Evolutionary conservation across 2,329 filamentous ascomycete genomes (phyloP), one percentile per base, ranked within the genome.

Genomic region (Clarireedia paspali): DNA sequence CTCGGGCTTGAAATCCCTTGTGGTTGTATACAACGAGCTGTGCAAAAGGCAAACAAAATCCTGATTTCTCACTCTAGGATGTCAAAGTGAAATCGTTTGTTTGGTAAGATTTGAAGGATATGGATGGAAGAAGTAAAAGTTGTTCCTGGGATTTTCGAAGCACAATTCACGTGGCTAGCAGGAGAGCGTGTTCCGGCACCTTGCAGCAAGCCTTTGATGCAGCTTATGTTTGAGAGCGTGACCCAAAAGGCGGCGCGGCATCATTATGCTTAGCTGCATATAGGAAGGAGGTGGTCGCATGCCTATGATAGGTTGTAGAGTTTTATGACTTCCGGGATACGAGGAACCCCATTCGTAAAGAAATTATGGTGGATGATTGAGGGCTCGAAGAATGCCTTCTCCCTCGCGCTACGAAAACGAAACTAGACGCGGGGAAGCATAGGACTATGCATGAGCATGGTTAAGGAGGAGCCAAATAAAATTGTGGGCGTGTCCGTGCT

Each of bases 171-270:
- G 53, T 55, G 53, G 20, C 40, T 50, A 34, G 39, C 50, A 34
- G 39, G 20, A 36, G 34, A 14, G 46, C 20, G 39, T 55, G 47
- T 46, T 55, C 53, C 53, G 53, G 53, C 10, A 48, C 26, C 27
- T 24, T 55, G 47, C 53, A 50, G 39, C 38, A 34, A 45, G 20
- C 26, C 27, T 30, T 42, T 50, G 27, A 30, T 50, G 53, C 53
- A 55, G 30, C 40, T 50, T 44, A 26, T 45, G 20, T 50, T 34
- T 50, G 47, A 50, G 53, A 44, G 53, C 47, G 53, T 55, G 53
- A 55, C 26, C 36, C 15, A 34, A 49, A 42, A 44, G 47, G 44
- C 45, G 26, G 52, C 52, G 45, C 52, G 45, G 45, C 38, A 54
- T 48, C 26, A 26, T 46, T 50, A 36, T 40, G 5, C 20, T 55